phyloP scores from a whole-genome alignment of 2,329 filamentous ascomycete species.

The Fusarium ramigenum region DNA sequence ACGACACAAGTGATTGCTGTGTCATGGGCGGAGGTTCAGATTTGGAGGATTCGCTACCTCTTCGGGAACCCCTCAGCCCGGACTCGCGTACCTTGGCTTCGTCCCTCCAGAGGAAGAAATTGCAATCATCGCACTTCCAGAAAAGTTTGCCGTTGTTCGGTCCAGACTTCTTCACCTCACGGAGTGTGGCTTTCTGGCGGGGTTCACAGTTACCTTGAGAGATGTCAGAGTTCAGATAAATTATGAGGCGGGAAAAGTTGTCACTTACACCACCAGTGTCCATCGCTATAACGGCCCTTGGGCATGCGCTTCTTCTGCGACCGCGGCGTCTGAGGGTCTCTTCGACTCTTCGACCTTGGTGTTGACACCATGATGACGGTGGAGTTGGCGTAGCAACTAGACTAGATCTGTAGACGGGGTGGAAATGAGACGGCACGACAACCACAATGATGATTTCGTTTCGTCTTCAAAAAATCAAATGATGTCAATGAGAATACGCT shows the following conservation, averaged over 20 bases:
- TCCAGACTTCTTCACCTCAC: slow-evolving; percentile 51
- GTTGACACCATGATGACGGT: slow-evolving; percentile 23
- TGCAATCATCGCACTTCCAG: slow-evolving; percentile 55
- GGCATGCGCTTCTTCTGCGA: slow-evolving; percentile 45
- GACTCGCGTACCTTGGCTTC: slow-evolving; percentile 47
- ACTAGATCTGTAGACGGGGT: background rate
- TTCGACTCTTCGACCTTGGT: slow-evolving; percentile 16
- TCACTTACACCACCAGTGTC: slow-evolving; percentile 51
- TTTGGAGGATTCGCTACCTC: slow-evolving; percentile 14
- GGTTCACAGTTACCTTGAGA: slow-evolving; percentile 55
- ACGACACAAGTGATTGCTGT: slow-evolving; percentile 44
- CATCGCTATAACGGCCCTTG: slow-evolving; percentile 47
- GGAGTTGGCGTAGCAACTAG: slow-evolving; percentile 1
- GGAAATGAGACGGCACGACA: background rate
- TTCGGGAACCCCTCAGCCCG: slow-evolving; percentile 22
- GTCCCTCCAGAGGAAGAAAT: slow-evolving; percentile 58
- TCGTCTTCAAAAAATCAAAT: background rate
- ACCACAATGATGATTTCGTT: background rate
- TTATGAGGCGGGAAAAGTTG: background rate
- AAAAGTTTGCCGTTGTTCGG: slow-evolving; percentile 55
- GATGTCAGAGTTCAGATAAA: background rate
- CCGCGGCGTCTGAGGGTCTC: slow-evolving; percentile 35
- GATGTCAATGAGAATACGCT: background rate
- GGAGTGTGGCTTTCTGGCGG: slow-evolving; percentile 48
- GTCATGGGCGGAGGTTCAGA: slow-evolving; percentile 44